Conservation (phyloP, 2,329 filamentous ascomycete genomes). For the Sclerotinia minor region DNA sequence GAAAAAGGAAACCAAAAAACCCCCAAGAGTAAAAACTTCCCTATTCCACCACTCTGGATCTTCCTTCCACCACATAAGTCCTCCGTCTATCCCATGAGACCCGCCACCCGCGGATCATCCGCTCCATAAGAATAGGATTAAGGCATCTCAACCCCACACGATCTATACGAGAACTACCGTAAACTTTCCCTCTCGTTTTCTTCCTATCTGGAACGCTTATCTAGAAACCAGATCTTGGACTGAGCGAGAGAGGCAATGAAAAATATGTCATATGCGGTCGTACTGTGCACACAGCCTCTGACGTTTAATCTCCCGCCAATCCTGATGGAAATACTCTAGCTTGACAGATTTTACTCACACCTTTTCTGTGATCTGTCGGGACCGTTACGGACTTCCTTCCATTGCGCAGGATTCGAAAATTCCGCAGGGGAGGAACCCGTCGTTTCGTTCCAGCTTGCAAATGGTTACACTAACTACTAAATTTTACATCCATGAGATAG, state of each 20-base stretch:
- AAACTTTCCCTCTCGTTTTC: conserved; percentile 3
- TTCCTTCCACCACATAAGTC: not conserved
- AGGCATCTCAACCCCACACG: not conserved
- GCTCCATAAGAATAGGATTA: not conserved
- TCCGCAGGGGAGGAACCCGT: not conserved
- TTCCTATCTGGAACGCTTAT: conserved; percentile 10
- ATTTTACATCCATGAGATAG: not conserved
- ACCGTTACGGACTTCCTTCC: not conserved
- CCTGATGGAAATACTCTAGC: not conserved
- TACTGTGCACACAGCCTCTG: conserved; percentile 4
- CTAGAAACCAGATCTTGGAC: not conserved
- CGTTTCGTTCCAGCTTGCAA: not conserved
- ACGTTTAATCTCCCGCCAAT: not conserved
- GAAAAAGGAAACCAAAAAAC: not conserved
- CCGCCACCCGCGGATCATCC: not conserved
- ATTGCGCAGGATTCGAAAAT: not conserved
- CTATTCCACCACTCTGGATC: not conserved
- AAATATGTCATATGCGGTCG: not conserved
- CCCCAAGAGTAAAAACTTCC: not conserved
- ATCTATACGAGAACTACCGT: conserved; percentile 19
- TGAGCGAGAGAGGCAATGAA: conserved; percentile 13
- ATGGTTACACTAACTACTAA: not conserved
- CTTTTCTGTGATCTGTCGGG: not conserved
- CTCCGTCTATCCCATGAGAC: not conserved
- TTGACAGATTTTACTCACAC: not conserved